phyloP scores from a whole-genome alignment of 345 rosid species.

The Boechera retrofracta region DNA sequence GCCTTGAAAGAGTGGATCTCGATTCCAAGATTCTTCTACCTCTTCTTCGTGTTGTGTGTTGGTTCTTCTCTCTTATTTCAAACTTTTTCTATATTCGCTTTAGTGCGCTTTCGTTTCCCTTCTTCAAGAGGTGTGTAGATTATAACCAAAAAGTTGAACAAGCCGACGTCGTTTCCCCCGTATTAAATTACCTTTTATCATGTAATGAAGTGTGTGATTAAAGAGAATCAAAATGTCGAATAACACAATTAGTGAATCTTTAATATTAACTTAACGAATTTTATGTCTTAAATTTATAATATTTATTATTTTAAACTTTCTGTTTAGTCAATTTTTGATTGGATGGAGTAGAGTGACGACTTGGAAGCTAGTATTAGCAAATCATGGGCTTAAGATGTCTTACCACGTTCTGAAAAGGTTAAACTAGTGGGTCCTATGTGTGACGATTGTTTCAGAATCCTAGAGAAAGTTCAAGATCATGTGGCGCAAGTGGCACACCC shows the following conservation, averaged over 20 bases:
- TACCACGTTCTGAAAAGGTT: background rate
- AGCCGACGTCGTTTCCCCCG: background rate
- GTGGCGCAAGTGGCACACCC: conserved; percentile 3
- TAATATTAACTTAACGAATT: background rate
- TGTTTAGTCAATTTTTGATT: background rate
- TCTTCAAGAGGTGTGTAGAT: background rate
- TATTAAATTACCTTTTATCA: background rate
- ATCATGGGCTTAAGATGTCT: background rate
- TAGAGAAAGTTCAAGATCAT: conserved; percentile 17
- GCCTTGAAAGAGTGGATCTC: conserved; percentile 11
- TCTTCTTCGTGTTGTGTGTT: background rate
- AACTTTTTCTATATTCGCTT: conserved; percentile 9
- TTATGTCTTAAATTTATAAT: too few species aligned
- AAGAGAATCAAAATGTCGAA: background rate
- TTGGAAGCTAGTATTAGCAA: conserved; percentile 9
- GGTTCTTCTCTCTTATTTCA: conserved; percentile 16
- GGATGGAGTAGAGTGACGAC: conserved; percentile 12
- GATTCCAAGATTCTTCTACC: background rate
- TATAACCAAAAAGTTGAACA: background rate
- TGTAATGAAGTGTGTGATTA: background rate
- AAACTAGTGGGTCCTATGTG: conserved; percentile 19
- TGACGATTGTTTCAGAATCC: conserved; percentile 33
- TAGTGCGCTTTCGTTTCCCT: conserved; percentile 34
- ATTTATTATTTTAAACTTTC: too few species aligned
- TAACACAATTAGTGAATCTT: background rate